A percentile compares a stretch with the other conserved stretches of the same genome.
phyloP scores from a whole-genome alignment of 331 rosid genomes.

The Rosa hybrid region DNA sequence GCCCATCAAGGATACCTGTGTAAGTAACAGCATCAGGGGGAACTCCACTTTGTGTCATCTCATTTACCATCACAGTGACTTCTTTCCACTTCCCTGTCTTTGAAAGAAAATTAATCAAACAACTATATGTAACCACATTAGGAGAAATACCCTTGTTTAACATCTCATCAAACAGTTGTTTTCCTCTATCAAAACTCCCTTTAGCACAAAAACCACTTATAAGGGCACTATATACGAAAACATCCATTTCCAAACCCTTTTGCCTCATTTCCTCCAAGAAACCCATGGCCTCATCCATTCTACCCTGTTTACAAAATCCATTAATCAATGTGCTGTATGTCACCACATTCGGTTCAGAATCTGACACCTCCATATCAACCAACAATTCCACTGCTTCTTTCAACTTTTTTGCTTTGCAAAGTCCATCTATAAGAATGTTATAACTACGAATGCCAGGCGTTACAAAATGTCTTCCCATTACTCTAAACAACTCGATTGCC shows the following conservation, averaged over 20 bases:
- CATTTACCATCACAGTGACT: conserved; percentile 53
- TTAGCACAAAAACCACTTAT: conserved; percentile 54
- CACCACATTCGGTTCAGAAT: conserved; percentile 46
- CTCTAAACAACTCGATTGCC: conserved; percentile 45
- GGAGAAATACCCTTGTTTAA: conserved; percentile 59
- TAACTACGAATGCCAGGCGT: conserved; percentile 51
- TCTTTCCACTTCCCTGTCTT: conserved; percentile 67
- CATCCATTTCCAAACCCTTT: conserved; percentile 57
- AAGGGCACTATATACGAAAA: conserved; percentile 49
- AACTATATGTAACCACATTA: conserved; percentile 56
- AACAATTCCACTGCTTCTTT: conserved; percentile 61
- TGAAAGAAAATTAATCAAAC: conserved; percentile 61
- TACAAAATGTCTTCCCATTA: conserved; percentile 45
- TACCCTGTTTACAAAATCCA: conserved; percentile 63
- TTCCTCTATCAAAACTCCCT: conserved; percentile 52
- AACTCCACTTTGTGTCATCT: conserved; percentile 54
- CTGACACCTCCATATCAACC: conserved; percentile 54
- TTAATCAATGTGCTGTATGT: conserved; percentile 57
- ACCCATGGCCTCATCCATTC: conserved; percentile 48
- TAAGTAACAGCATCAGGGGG: conserved; percentile 59
- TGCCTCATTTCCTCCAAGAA: conserved; percentile 67
- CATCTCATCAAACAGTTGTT: conserved; percentile 64
- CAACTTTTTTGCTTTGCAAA: conserved; percentile 59
- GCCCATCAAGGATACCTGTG: conserved; percentile 68
- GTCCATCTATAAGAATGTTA: conserved; percentile 56